Conservation (phyloP, 2,329 filamentous ascomycete species). For the Fusarium tjaetaba region DNA sequence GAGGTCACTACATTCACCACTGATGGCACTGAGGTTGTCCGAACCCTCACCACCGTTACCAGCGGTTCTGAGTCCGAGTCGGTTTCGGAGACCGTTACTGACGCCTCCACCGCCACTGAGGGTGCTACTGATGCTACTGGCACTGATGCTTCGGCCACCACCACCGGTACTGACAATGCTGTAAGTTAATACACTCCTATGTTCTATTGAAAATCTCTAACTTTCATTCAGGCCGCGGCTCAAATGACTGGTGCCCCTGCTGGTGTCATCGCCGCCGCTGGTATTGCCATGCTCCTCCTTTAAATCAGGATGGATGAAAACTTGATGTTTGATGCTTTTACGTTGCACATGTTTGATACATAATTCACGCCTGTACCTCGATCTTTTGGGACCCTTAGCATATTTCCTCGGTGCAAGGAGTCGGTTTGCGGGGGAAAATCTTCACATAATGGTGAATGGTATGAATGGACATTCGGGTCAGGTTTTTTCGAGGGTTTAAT, state of each 20-base stretch:
- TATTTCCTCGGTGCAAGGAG: conserved; percentile 37
- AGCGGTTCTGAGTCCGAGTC: conserved; percentile 19
- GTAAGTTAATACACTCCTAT: conserved; percentile 40
- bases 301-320: conserved; percentile 47
- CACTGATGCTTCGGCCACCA: conserved; percentile 31
- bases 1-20: conserved; percentile 37
- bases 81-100: conserved; percentile 33
- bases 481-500: conserved; percentile 47
- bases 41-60: conserved; percentile 35
- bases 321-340: conserved; percentile 43
- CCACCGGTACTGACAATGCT: conserved; percentile 40
- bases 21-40: conserved; percentile 28
- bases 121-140: conserved; percentile 14
- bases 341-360: conserved; percentile 55
- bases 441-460: conserved; percentile 42
- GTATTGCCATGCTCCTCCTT: conserved; percentile 60
- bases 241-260: conserved; percentile 57
- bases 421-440: conserved; percentile 38
- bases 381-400: conserved; percentile 43
- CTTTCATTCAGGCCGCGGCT: conserved; percentile 42
- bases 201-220: conserved; percentile 9
- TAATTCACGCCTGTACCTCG: conserved; percentile 53
- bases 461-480: conserved; percentile 45
- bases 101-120: conserved; percentile 30
- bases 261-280: conserved; percentile 60